Percentiles rank a stretch among this genome's conserved stretches.
These are phyloP conservation scores for Amniculicola lignicola DNA, from an alignment of 495 filamentous ascomycete genomes.

Conservation along the genomic window DNA sequence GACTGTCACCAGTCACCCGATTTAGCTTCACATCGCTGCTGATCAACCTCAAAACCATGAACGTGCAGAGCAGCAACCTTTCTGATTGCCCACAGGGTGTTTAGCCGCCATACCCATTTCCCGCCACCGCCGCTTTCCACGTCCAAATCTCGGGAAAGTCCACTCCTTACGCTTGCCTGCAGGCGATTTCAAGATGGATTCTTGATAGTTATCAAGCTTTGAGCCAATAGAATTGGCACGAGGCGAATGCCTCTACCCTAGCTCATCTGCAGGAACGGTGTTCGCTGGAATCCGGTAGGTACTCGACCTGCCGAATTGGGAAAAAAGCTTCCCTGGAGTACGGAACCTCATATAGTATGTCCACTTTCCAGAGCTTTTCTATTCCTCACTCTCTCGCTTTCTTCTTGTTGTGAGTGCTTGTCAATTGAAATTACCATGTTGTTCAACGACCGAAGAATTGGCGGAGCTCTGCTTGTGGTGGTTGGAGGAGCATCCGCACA, in stretches of 20 bases:
- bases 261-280: slow-evolving; percentile 29
- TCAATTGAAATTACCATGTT: slow-evolving; percentile 2
- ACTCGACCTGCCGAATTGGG: slow-evolving; percentile 26
- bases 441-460: neutral
- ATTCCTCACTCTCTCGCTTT: neutral
- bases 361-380: neutral
- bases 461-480: neutral
- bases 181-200: too few species aligned
- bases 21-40: too few species aligned
- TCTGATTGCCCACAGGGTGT: too few species aligned
- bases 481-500: neutral
- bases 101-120: too few species aligned
- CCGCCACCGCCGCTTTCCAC: too few species aligned
- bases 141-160: too few species aligned
- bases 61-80: too few species aligned
- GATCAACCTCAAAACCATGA: too few species aligned
- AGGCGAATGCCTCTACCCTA: slow-evolving; percentile 8
- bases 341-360: neutral
- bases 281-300: slow-evolving; percentile 9
- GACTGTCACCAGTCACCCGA: too few species aligned
- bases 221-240: slow-evolving; percentile 29
- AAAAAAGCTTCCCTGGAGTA: slow-evolving; percentile 21
- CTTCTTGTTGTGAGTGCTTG: neutral
- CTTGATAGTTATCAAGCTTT: slow-evolving; percentile 20
- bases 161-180: too few species aligned